Evolutionary conservation across 306 rosid species (phyloP), one percentile per base, ranked within the genome.

Genomic region (Vigna radiata): DNA sequence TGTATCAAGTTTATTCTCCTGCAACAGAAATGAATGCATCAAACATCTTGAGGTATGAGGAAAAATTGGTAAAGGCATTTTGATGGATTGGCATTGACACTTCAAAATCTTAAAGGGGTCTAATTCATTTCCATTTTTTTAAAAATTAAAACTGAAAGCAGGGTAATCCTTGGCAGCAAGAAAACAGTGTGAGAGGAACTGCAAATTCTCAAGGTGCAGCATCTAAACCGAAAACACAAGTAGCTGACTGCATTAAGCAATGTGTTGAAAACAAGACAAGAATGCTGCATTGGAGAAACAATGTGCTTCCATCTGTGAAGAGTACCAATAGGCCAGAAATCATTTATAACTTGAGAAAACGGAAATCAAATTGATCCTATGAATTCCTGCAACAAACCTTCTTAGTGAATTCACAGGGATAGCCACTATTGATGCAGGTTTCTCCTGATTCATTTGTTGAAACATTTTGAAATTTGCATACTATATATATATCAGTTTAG

Each of bases 31-130:
- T 41, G 83, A 78, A 67, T 16, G 15, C 25, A n/a, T 54, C 48
- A 76, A 60, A 77, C 75, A 80, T 33, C 14, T 21, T 23, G 43
- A 43, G 85, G 80, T 81, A 6, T 58, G 39, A 49, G 44, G 29
- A 58, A 68, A 29, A 29, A 21, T 10, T 59, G 44, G 0, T 48
- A 36, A 29, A 23, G n/a, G 10, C 13, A 69, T 52, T 81, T 16
- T 50, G 31, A 64, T 14, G 12, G 56, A 7, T 59, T 48, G 61
- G 25, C 31, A 23, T 33, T 25, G 48, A 66, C 29, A 43, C 33
- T 62, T 53, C 4, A 18, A 21, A 18, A 43, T 62, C 59, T 27
- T 48, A 75, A 21, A 10, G 15, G 29, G 29, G 8, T 76, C 43
- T 64, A 39, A 65, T 37, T 54, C 10, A 48, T 18, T 70, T 72